Percentiles rank a stretch among this genome's conserved stretches.
Conservation (phyloP, 306 rosid species). For the Cicer pinnatifidum region DNA sequence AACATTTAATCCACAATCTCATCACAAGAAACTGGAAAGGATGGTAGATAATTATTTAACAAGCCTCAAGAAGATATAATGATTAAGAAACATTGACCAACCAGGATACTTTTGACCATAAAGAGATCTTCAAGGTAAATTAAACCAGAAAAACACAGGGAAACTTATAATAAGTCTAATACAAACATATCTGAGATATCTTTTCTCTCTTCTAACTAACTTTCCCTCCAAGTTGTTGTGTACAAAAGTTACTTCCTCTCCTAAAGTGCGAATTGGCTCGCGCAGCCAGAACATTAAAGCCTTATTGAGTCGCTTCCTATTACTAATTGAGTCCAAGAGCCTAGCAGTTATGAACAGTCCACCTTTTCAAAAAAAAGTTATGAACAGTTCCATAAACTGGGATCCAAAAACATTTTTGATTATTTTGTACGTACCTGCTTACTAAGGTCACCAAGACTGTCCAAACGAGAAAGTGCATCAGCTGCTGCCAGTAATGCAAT, state of each 20-base stretch:
- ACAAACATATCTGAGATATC: background rate
- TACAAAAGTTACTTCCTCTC: conserved; percentile 8
- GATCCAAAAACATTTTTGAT: background rate
- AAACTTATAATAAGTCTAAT: conserved; percentile 29
- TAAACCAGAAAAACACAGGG: conserved; percentile 1
- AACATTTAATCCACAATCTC: conserved; percentile 24
- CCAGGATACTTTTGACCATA: conserved; percentile 15
- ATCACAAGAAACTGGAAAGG: conserved; percentile 30
- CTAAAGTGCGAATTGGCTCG: background rate
- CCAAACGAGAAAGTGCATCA: conserved; percentile 79
- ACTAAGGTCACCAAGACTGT: conserved; percentile 62
- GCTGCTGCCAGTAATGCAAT: conserved; percentile 80
- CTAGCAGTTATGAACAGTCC: conserved; percentile 3
- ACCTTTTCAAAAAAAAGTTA: background rate
- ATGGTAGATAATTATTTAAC: conserved; percentile 28
- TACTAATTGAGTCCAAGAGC: conserved; percentile 8
- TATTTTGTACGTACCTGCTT: conserved; percentile 71
- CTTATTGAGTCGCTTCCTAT: background rate
- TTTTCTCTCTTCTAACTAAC: conserved; percentile 8
- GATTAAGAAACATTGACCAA: conserved; percentile 27
- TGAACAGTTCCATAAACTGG: conserved; percentile 29
- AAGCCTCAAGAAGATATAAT: conserved; percentile 18
- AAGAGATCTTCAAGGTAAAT: conserved; percentile 24
- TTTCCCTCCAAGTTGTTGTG: background rate
- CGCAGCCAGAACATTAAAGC: background rate